These are phyloP conservation scores for Takashimella koratensis DNA, from an alignment of 1,284 basidiomycete genomes.

Conservation along the genomic window DNA sequence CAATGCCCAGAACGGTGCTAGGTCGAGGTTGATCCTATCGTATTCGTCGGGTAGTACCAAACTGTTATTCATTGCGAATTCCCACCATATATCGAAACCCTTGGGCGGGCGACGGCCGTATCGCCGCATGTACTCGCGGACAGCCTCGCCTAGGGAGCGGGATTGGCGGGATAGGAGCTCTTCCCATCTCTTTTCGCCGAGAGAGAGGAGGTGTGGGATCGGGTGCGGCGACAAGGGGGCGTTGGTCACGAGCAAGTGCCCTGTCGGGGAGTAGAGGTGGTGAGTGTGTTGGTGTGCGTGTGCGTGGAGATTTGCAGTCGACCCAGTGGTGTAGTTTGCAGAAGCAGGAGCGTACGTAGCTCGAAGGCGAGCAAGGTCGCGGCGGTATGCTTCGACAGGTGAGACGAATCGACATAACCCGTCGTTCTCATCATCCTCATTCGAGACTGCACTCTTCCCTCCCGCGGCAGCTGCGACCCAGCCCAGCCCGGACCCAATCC, in stretches of 20 bases:
- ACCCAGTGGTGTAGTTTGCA: constrained; percentile 1
- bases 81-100: constrained; percentile 86
- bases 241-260: constrained; percentile 40
- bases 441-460: background rate
- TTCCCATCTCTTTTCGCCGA: constrained; percentile 68
- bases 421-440: background rate
- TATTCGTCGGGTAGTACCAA: constrained; percentile 86
- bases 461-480: background rate
- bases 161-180: constrained; percentile 67
- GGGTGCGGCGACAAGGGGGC: constrained; percentile 57
- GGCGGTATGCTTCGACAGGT: constrained; percentile 38
- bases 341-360: constrained; percentile 10
- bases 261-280: constrained; percentile 39
- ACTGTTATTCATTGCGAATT: constrained; percentile 64
- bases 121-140: constrained; percentile 68
- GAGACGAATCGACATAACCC: constrained; percentile 35
- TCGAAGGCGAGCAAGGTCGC: constrained; percentile 33
- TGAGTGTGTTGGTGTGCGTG: constrained; percentile 7
- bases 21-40: constrained; percentile 70
- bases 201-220: constrained; percentile 69
- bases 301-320: background rate
- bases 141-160: constrained; percentile 65
- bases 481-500: background rate
- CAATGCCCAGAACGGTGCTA: constrained; percentile 74
- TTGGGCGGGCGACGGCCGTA: constrained; percentile 74